A percentile compares a stretch with the other conserved stretches of the same genome.
Conservation (phyloP, 2,329 filamentous ascomycete genomes). For the Thelonectria rubi region DNA sequence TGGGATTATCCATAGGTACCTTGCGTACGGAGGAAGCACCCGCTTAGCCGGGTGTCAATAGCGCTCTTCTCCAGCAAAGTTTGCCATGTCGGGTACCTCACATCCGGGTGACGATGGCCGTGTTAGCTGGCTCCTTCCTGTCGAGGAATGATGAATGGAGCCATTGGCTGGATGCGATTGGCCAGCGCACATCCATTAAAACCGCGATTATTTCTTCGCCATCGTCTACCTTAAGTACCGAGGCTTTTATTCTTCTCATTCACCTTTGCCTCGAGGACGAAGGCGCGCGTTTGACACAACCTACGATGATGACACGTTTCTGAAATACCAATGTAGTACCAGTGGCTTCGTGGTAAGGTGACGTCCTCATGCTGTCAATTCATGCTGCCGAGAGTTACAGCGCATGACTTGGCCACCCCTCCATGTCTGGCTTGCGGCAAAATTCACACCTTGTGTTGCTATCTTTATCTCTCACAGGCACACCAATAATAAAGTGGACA, state of each 20-base stretch:
- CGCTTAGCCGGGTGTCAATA: slow-evolving; percentile 1
- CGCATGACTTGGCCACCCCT: slow-evolving; percentile 1
- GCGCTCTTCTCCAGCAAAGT: slow-evolving; percentile 3
- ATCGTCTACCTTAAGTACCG: not conserved
- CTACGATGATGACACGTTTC: too few relatives aligned
- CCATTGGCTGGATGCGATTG: slow-evolving; percentile 10
- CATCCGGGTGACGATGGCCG: not conserved
- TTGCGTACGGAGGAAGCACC: not conserved
- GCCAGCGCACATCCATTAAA: slow-evolving; percentile 9
- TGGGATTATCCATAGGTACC: too few relatives aligned
- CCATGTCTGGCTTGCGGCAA: not conserved
- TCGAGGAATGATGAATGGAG: slow-evolving; percentile 19
- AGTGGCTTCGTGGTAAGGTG: not conserved
- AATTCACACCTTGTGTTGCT: not conserved
- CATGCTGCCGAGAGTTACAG: not conserved
- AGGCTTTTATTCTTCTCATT: not conserved
- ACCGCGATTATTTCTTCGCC: not conserved
- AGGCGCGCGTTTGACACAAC: too few relatives aligned
- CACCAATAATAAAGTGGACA: not conserved
- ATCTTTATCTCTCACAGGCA: slow-evolving; percentile 7
- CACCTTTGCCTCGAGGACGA: too few relatives aligned
- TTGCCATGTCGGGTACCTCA: slow-evolving; percentile 9
- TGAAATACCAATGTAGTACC: too few relatives aligned
- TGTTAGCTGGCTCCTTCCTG: not conserved
- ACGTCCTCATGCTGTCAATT: not conserved